These are phyloP conservation scores for Pestalotiopsis sp. DNA, from an alignment of 2,329 filamentous ascomycete species.

Conservation along the genomic window DNA sequence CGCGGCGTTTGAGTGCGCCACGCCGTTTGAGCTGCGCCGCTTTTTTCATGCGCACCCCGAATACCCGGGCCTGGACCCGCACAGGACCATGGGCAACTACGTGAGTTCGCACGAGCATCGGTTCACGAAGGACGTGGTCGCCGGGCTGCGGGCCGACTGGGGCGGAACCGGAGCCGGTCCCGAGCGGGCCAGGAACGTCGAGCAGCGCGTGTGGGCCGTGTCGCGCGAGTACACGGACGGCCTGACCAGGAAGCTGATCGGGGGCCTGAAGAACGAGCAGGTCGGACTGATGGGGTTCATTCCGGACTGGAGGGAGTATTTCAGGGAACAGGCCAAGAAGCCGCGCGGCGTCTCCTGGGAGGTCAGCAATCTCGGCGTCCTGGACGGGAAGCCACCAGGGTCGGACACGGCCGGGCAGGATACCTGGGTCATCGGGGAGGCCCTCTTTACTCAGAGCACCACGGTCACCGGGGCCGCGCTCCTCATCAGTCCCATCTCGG, in stretches of 20 bases:
- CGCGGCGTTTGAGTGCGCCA: slow-evolving; percentile 13
- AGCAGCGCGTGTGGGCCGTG: slow-evolving; percentile 25
- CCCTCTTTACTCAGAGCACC: slow-evolving; percentile 16
- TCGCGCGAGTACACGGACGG: slow-evolving; percentile 15
- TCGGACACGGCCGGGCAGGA: background rate
- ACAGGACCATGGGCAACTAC: slow-evolving; percentile 20
- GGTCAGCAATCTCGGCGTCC: slow-evolving; percentile 30
- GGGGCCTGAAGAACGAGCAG: slow-evolving; percentile 25
- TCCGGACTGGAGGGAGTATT: slow-evolving; percentile 24
- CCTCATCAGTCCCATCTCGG: slow-evolving; percentile 8
- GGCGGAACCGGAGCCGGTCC: background rate
- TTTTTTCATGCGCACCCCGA: slow-evolving; percentile 15
- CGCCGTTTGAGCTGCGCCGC: slow-evolving; percentile 25
- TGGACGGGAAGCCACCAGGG: slow-evolving; percentile 21
- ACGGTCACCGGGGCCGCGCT: background rate
- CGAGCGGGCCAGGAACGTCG: background rate
- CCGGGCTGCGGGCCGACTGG: background rate
- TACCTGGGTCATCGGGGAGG: slow-evolving; percentile 25
- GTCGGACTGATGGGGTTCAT: slow-evolving; percentile 27
- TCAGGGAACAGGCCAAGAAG: slow-evolving; percentile 6
- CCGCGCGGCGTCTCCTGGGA: slow-evolving; percentile 24
- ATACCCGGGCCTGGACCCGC: slow-evolving; percentile 12
- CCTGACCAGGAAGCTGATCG: slow-evolving; percentile 20
- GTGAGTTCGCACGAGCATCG: slow-evolving; percentile 16
- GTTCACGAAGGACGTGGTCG: slow-evolving; percentile 1